A percentile compares a stretch with the other conserved stretches of the same genome.
phyloP scores from a whole-genome alignment of 2,329 filamentous ascomycete species.

The Cladophialophora psammophila region DNA sequence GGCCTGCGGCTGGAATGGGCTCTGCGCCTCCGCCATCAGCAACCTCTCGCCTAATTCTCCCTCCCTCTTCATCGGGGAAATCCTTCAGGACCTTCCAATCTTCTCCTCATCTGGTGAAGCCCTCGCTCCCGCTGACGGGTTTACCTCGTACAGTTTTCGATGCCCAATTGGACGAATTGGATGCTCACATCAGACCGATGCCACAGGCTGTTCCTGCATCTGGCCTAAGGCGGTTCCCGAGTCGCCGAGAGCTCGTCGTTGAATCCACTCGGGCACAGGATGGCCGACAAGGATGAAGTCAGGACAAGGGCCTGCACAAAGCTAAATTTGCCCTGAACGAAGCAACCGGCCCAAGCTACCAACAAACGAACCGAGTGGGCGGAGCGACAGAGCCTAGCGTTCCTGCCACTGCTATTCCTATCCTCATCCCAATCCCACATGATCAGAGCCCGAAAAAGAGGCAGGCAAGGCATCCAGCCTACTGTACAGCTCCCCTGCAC shows the following conservation, averaged over 20 bases:
- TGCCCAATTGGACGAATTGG: constrained; percentile 18
- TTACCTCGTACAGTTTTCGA: not conserved
- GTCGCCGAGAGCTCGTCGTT: not conserved
- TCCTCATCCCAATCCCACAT: not conserved
- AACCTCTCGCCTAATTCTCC: not conserved
- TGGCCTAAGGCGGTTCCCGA: constrained; percentile 12
- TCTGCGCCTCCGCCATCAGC: constrained; percentile 23
- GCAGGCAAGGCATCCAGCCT: constrained; percentile 5
- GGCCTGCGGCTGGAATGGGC: not conserved
- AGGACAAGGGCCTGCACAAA: constrained; percentile 14
- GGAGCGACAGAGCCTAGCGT: constrained; percentile 9
- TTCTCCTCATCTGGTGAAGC: constrained; percentile 10
- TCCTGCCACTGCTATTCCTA: constrained; percentile 21
- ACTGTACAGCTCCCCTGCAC: not conserved
- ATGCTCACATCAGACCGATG: constrained; percentile 26
- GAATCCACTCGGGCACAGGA: constrained; percentile 1
- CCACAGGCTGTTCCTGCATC: constrained; percentile 23
- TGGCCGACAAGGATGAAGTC: constrained; percentile 6
- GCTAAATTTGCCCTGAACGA: constrained; percentile 1
- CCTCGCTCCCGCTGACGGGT: constrained; percentile 7
- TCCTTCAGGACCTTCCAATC: constrained; percentile 4
- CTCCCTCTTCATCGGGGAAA: not conserved
- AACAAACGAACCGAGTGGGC: not conserved
- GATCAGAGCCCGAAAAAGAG: not conserved
- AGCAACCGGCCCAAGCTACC: not conserved